Evolutionary conservation across 2,329 filamentous ascomycete genomes (phyloP).

Genomic region (Phyllosticta citriasiana): DNA sequence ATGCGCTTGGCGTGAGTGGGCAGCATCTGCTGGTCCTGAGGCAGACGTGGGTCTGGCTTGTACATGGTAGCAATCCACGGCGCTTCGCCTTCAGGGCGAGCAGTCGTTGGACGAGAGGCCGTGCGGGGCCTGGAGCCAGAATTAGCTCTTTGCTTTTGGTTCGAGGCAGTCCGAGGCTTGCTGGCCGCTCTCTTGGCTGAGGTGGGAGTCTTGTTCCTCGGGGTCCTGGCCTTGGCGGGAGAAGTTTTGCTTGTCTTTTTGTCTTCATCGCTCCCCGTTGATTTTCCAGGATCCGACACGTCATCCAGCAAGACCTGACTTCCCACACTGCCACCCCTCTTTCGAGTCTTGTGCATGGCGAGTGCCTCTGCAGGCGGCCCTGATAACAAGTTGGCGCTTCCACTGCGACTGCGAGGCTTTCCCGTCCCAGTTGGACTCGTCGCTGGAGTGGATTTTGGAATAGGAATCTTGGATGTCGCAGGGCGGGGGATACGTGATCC

Average conservation of each 20-base stretch:
- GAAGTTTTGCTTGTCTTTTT: slow-evolving; percentile 14
- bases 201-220: slow-evolving; percentile 26
- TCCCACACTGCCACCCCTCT: slow-evolving; percentile 58
- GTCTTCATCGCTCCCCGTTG: slow-evolving; percentile 1
- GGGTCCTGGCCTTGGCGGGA: slow-evolving; percentile 31
- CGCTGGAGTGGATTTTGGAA: slow-evolving; percentile 68
- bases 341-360: slow-evolving; percentile 51
- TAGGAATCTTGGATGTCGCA: slow-evolving; percentile 70
- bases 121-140: slow-evolving; percentile 45
- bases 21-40: slow-evolving; percentile 89
- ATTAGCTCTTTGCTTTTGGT: slow-evolving; percentile 9
- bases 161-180: slow-evolving; percentile 15
- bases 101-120: slow-evolving; percentile 47
- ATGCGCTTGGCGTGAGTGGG: slow-evolving; percentile 86
- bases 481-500: slow-evolving; percentile 17
- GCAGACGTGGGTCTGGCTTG: slow-evolving; percentile 86
- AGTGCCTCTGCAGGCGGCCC: slow-evolving; percentile 52
- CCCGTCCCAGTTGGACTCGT: slow-evolving; percentile 63
- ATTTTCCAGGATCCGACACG: slow-evolving; percentile 19
- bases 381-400: slow-evolving; percentile 45
- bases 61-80: slow-evolving; percentile 94
- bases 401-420: slow-evolving; percentile 53
- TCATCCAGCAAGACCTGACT: slow-evolving; percentile 45
- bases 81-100: slow-evolving; percentile 79
- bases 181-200: slow-evolving; percentile 26